phyloP scores from a whole-genome alignment of 2,329 filamentous ascomycete species.

The Clarireedia homoeocarpa region DNA sequence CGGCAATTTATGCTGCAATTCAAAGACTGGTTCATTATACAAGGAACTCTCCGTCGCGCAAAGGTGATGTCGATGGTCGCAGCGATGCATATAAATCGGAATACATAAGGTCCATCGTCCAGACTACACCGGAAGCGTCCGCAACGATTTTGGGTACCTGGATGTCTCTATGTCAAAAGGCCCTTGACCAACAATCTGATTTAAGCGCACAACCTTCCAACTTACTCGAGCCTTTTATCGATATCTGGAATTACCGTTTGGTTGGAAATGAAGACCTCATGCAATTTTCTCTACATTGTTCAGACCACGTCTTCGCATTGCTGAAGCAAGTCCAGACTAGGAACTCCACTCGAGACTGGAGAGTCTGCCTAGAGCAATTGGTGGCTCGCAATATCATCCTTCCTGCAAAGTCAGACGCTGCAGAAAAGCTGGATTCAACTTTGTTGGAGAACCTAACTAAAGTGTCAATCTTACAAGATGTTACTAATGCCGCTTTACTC shows the following conservation, averaged over 20 bases:
- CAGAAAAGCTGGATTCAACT: constrained; percentile 13
- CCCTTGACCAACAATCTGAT: constrained; percentile 6
- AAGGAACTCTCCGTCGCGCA: constrained; percentile 1
- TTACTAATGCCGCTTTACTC: constrained; percentile 35
- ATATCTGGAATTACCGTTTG: constrained; percentile 25
- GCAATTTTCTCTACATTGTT: constrained; percentile 28
- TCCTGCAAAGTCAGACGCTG: constrained; percentile 23
- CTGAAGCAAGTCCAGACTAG: constrained; percentile 15
- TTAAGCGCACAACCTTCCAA: neutral
- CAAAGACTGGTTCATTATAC: constrained; percentile 17
- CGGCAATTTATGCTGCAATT: constrained; percentile 20
- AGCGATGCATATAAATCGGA: constrained; percentile 22
- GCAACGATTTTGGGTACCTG: constrained; percentile 27
- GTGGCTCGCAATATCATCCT: constrained; percentile 30
- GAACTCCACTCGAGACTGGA: constrained; percentile 14
- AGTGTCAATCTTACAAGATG: constrained; percentile 20
- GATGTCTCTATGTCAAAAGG: constrained; percentile 22
- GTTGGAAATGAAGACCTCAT: constrained; percentile 17
- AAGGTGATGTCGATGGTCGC: constrained; percentile 5
- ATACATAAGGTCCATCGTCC: constrained; percentile 27
- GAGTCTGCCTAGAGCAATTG: constrained; percentile 25
- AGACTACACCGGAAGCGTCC: constrained; percentile 24
- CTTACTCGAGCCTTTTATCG: constrained; percentile 26
- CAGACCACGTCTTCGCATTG: constrained; percentile 24
- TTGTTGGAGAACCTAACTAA: constrained; percentile 22